Base-by-base conservation (phyloP, 805 yeast genomes). In the Saccharomycopsis fermentans region DNA sequence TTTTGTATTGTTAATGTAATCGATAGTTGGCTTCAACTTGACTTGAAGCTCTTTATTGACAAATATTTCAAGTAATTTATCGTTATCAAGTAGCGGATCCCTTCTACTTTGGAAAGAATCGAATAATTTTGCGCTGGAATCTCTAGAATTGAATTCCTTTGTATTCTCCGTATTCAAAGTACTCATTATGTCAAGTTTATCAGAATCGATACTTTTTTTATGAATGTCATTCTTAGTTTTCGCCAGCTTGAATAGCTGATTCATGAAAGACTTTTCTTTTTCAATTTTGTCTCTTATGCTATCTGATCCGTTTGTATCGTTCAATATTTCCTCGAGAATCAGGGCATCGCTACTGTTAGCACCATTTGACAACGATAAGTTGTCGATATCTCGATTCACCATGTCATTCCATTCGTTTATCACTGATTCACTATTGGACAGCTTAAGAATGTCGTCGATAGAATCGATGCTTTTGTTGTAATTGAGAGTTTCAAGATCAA, bases 1-100 rank as follows among this genome's bases (percentile, higher is more conserved):
- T 12, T 35, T 16, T 17, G 57, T 19, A 11, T 40, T 51, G n/a
- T 47, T 54, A 21, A 60, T 58, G 39, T 58, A 58, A n/a, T 60
- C 53, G 2, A 60, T 17, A n/a, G 58, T 55, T 2, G 60, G 54
- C 4, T 47, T 19, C 40, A 60, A 51, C 11, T 58, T 55, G 4
- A 21, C 12, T 24, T 21, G 50, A 21, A 43, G 50, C 26, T 43
- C 14, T 43, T 43, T 8, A 26, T 21, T 43, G 50, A 43, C 29
- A 43, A 21, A 43, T 11, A 19, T 21, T 21, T 43, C 50, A 43
- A 43, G 24, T 21, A 43, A 16, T 5, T 21, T 43, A 9, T 43
- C 50, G 12, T 21, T 43, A 43, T 43, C 50, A 43, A 43, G 50
- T 21, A 43, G 24, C 12, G 50, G 50, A 21, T 43, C 50, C 12